Conservation (phyloP, 2,329 filamentous ascomycete genomes). For the Hypoxylon sp. region DNA sequence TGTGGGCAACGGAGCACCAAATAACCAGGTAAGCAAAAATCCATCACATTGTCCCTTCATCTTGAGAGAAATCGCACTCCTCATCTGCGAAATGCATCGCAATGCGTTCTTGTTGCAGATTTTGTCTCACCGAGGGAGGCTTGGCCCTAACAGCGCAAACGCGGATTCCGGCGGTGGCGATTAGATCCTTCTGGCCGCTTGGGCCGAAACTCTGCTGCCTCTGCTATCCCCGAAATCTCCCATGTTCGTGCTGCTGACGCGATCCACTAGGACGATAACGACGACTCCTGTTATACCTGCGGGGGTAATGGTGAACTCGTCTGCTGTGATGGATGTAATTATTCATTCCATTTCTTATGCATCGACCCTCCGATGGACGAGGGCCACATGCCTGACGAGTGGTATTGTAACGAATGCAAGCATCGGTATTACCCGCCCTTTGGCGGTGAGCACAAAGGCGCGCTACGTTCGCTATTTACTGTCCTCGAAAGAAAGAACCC, state of each 20-base stretch:
- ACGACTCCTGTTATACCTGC: conserved; percentile 91
- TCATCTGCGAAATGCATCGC: conserved; percentile 16
- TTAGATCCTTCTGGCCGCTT: conserved; percentile 49
- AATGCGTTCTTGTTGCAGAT: conserved; percentile 26
- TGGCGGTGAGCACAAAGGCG: conserved; percentile 63
- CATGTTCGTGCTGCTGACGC: conserved; percentile 56
- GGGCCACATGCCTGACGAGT: conserved; percentile 76
- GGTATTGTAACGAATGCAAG: conserved; percentile 84
- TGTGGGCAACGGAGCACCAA: conserved; percentile 66
- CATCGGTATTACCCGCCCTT: conserved; percentile 62
- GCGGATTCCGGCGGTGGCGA: conserved; percentile 43
- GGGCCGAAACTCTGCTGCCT: conserved; percentile 53
- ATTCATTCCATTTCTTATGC: conserved; percentile 91
- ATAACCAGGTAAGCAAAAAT: conserved; percentile 65
- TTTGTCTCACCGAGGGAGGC: conserved; percentile 36
- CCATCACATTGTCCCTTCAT: conserved; percentile 17
- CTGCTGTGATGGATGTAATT: conserved; percentile 92
- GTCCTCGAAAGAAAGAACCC: conserved; percentile 77
- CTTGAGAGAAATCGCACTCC: not conserved
- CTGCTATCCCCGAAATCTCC: conserved; percentile 48
- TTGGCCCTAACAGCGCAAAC: conserved; percentile 40
- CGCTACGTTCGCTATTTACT: conserved; percentile 73
- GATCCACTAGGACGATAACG: conserved; percentile 75
- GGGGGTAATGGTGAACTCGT: conserved; percentile 85
- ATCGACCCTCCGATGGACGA: conserved; percentile 82